These are phyloP conservation scores for Tolypocladium sp. DNA, from an alignment of 2,329 filamentous ascomycete species.

Conservation along the genomic window DNA sequence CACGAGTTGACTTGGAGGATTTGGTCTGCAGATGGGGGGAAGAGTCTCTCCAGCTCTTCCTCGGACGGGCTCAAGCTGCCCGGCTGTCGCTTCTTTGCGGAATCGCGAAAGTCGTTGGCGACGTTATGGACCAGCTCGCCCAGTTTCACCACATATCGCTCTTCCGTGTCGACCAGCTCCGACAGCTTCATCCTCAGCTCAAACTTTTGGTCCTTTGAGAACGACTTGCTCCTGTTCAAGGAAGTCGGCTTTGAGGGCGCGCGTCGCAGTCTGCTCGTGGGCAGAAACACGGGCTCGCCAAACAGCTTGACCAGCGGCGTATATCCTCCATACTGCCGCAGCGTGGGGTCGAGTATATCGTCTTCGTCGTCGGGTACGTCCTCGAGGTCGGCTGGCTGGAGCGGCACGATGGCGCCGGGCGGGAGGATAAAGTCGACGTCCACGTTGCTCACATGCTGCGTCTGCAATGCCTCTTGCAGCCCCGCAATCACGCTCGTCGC, in stretches of 20 bases:
- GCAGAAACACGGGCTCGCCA: conserved; percentile 77
- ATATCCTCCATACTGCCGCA: conserved; percentile 69
- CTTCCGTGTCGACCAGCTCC: conserved; percentile 87
- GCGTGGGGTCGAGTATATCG: conserved; percentile 53
- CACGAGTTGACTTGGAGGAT: conserved; percentile 75
- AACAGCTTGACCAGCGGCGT: conserved; percentile 68
- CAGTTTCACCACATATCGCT: conserved; percentile 84
- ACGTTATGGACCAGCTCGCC: conserved; percentile 74
- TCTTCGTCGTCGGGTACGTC: conserved; percentile 54
- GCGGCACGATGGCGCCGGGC: conserved; percentile 61
- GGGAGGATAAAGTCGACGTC: conserved; percentile 85
- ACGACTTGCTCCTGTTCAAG: conserved; percentile 67
- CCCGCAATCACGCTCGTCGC: conserved; percentile 62
- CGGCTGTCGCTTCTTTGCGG: conserved; percentile 47
- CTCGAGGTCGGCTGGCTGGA: conserved; percentile 50
- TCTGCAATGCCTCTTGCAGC: conserved; percentile 66
- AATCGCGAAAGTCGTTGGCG: conserved; percentile 68
- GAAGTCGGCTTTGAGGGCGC: conserved; percentile 81
- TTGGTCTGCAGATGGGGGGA: conserved; percentile 69
- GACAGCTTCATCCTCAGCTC: conserved; percentile 80
- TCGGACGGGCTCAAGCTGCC: conserved; percentile 63
- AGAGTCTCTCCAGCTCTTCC: conserved; percentile 65
- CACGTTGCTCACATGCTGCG: conserved; percentile 74
- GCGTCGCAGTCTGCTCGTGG: conserved; percentile 73
- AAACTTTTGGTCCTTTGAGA: conserved; percentile 73